Conservation (phyloP, 2,329 filamentous ascomycete species). For the Chrysoporthe austroafricana region DNA sequence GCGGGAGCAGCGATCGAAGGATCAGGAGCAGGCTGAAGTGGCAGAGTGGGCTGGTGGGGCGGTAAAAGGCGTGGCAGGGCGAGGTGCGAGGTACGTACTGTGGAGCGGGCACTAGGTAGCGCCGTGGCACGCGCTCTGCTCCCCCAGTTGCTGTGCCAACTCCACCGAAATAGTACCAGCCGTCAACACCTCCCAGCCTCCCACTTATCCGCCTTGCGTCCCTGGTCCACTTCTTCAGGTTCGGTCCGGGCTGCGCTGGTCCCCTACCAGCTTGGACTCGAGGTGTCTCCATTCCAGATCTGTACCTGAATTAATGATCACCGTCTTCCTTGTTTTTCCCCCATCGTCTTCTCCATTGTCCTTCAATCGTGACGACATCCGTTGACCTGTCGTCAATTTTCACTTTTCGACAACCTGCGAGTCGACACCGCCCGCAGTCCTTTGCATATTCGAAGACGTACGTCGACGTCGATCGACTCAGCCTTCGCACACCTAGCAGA, state of each 20-base stretch:
- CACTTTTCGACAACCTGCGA: conserved; percentile 1
- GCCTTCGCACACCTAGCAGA: background rate
- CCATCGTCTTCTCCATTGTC: background rate
- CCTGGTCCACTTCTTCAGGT: conserved; percentile 8
- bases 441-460: background rate
- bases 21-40: background rate
- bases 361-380: conserved; percentile 17
- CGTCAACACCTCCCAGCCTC: conserved; percentile 16
- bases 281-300: conserved; percentile 15
- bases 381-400: background rate
- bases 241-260: conserved; percentile 7
- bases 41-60: conserved; percentile 5
- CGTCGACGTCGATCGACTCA: conserved; percentile 2
- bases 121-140: background rate
- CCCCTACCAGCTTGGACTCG: background rate
- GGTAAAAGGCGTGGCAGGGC: conserved; percentile 9
- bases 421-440: background rate
- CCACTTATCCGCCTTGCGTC: conserved; percentile 11
- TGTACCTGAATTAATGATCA: conserved; percentile 13
- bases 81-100: background rate
- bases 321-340: conserved; percentile 17
- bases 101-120: background rate
- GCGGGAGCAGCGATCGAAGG: background rate
- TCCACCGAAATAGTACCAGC: conserved; percentile 9
- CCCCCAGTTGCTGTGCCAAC: conserved; percentile 13